Evolutionary conservation across 1,284 basidiomycete species (phyloP).

Genomic region (Pseudozyma thailandica): DNA sequence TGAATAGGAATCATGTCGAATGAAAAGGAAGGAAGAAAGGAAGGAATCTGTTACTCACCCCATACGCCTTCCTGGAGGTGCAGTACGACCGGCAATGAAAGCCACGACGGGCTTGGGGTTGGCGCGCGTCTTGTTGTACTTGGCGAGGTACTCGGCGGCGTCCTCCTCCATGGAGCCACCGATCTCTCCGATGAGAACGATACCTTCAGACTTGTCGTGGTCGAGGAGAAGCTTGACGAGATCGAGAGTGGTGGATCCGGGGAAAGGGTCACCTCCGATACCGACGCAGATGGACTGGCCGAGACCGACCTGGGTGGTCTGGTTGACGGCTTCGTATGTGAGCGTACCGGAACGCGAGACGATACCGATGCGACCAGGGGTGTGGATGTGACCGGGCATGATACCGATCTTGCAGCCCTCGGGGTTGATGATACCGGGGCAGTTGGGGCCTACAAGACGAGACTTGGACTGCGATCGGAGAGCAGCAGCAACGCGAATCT

Average conservation of each 20-base stretch:
- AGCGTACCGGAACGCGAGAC: constrained; percentile 74
- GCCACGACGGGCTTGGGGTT: constrained; percentile 95
- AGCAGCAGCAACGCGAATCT: constrained; percentile 82
- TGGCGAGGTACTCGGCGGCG: constrained; percentile 92
- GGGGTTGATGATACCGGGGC: constrained; percentile 97
- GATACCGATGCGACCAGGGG: constrained; percentile 86
- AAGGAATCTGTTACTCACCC: constrained; percentile 64
- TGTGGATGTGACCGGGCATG: constrained; percentile 97
- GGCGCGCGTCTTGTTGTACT: constrained; percentile 87
- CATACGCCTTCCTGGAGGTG: constrained; percentile 97
- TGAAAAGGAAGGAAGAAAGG: not conserved
- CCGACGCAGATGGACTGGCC: constrained; percentile 97
- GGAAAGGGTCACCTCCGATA: constrained; percentile 99
- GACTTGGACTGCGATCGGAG: constrained; percentile 93
- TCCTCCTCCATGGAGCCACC: constrained; percentile 99
- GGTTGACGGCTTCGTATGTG: constrained; percentile 71
- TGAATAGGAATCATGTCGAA: not conserved
- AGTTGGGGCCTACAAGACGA: constrained; percentile 86
- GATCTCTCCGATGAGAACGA: constrained; percentile 98
- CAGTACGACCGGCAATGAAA: constrained; percentile 94
- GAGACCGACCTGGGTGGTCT: constrained; percentile 94
- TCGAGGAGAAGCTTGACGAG: constrained; percentile 96
- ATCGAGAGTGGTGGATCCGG: constrained; percentile 93
- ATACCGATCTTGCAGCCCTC: constrained; percentile 99
- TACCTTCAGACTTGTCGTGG: constrained; percentile 79